Evolutionary conservation across 2,329 filamentous ascomycete species (phyloP), one percentile per base, ranked within the genome.

Genomic region (Colletotrichum sansevieriae): DNA sequence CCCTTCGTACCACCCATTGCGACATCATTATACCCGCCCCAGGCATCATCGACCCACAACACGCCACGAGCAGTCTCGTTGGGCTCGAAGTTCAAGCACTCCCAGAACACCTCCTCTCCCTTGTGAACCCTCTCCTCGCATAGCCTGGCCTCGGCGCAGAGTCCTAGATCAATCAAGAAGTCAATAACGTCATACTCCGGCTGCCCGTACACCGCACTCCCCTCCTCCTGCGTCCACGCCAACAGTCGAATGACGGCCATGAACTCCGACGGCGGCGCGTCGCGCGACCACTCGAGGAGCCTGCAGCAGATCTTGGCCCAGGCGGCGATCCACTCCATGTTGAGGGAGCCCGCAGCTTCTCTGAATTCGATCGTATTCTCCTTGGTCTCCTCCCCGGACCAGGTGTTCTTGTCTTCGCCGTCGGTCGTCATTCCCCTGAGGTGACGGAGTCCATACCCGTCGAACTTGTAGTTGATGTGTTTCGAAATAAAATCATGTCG

Each of bases 231-330:
- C 18, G 64, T 66, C 59, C 67, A 65, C 15, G 68, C 62, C 39
- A 71, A 56, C 29, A 78, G 60, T 4, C 72, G 72, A 13, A 77
- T 71, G 12, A 77, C 64, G 7, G 59, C 64, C 73, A 78, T 73
- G 35, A 74, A 73, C 49, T 76, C 72, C n/a, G 78, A 74, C 61
- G 78, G 75, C 6, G 67, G 69, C 1, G 72, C 71, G 25, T 79
- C 69, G 6, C 71, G 70, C 29, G 76, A 73, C 46, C 76, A 73
- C 33, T 77, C 72, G 20, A 71, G 61, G n/a, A 79, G 39, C 9
- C 78, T 77, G 13, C 75, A 72, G 47, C 78, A 78, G 46, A 83
- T 75, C 18, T 70, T 71, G 13, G 72, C 71, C 80, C 80, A 83
- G 3, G 64, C 70, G 1, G 62, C 57, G 25, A 81, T 72, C 78